Evolutionary conservation across 2,329 filamentous ascomycete species (phyloP), one percentile per base, ranked within the genome.

Genomic region (Dothideomycetes sp.): DNA sequence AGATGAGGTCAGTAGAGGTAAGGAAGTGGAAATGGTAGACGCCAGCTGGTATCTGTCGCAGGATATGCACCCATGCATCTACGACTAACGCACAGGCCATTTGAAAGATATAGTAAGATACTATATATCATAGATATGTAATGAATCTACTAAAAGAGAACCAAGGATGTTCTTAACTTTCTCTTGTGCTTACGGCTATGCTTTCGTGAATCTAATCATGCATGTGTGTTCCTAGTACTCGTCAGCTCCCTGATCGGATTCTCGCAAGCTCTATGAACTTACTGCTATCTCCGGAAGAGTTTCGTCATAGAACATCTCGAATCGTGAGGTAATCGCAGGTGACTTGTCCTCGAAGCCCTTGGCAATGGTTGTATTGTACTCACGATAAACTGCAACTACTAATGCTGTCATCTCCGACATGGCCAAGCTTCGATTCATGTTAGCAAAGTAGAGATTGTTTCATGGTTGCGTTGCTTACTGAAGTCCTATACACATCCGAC

Each of bases 341-440:
- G 58, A 58, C 0, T 53, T 48, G 15, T 51, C 46, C 16, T 60
- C 54, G n/a, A 53, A 54, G 5, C 55, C 51, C 19, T 47, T 38
- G 15, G 47, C 45, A 27, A 60, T 48, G 15, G 43, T 47, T 1
- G 67, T 70, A 3, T 33, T 53, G 47, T 69, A 72, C 19, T 50
- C 55, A 35, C 63, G 52, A 50, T 72, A 70, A 4, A 72, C 46
- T 2, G 64, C 62, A 4, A 66, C 60, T 1, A 65, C 50, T 6
- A 72, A 49, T 1, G 64, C 67, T 1, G 63, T 67, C 67, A 72
- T 70, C 48, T 71, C 68, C 10, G 65, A 65, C 60, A 70, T 68
- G 2, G 69, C 69, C 7, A 71, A 53, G 50, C 63, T 67, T 33
- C 19, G 4, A 15, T 7, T n/a, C 12, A 12, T 17, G 6, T 13